phyloP scores from a whole-genome alignment of 768 basidiomycete species.

The Serendipita vermifera region DNA sequence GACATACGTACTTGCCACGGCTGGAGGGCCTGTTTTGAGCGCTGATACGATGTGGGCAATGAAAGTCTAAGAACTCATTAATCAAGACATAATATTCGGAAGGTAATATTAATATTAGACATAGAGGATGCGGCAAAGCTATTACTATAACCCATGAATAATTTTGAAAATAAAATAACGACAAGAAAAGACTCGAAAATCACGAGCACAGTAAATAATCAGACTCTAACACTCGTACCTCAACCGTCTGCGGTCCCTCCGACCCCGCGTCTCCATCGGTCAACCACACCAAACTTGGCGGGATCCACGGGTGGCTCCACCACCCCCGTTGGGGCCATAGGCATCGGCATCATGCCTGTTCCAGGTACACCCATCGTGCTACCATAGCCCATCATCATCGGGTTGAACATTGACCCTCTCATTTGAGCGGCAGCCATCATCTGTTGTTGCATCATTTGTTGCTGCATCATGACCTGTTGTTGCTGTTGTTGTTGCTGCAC shows the following conservation, averaged over 20 bases:
- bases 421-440: conserved; percentile 35
- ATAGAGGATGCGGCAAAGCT: too few relatives aligned
- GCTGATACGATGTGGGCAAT: too few relatives aligned
- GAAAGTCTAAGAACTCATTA: too few relatives aligned
- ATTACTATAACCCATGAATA: too few relatives aligned
- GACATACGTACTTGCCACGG: too few relatives aligned
- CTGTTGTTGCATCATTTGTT: conserved; percentile 28
- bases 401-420: conserved; percentile 28
- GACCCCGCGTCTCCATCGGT: conserved; percentile 1
- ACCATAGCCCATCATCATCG: conserved; percentile 53
- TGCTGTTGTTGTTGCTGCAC: conserved; percentile 66
- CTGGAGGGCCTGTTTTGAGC: too few relatives aligned
- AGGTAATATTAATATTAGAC: too few relatives aligned
- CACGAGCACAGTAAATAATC: too few relatives aligned
- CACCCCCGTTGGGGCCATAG: not conserved
- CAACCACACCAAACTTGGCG: not conserved
- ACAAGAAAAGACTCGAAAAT: too few relatives aligned
- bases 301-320: not conserved
- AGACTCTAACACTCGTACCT: too few relatives aligned
- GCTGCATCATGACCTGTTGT: conserved; percentile 30
- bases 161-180: too few relatives aligned
- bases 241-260: not conserved
- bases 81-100: too few relatives aligned
- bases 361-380: not conserved
- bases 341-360: not conserved